Base-by-base conservation (phyloP, 2,329 filamentous ascomycete species). In the Aspergillus spinulosporus region DNA sequence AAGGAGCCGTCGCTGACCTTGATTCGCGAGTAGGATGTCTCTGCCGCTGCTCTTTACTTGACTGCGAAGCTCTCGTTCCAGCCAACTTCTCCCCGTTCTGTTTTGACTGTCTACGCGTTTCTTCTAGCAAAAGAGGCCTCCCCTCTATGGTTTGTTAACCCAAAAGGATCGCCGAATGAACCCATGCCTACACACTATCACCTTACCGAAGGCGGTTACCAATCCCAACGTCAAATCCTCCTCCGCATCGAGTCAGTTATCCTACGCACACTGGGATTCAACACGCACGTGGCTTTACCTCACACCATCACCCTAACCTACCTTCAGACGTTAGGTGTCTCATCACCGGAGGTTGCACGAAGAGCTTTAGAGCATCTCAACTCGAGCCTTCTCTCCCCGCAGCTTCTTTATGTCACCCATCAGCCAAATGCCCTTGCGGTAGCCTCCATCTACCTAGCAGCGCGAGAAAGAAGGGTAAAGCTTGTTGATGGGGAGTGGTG, bases 401-500 rank as follows among this genome's bases (percentile, higher is more conserved):
- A 97, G 74, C 79, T 95, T 69, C 78, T 97, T 11, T 97, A 95
- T 72, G 78, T 96, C 29, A 97, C 94, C 2, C 92, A 97, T 69
- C 94, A 97, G 71, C 93, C 94, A 1, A 84, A 88, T 59, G 84
- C 87, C 28, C 79, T 99, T 7, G 93, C 94, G 3, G 90, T 91
- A 2, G 90, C 92, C 1, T 90, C 92, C 1, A 88, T 97, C 32
- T 99, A 97, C 70, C 84, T 91, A n/a, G 90, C 93, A 0, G 89
- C 91, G 0, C 83, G 87, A 44, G 92, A 97, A 63, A 72, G 84
- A 1, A 86, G 83, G 0, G 84, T 89, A 9, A 92, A 90, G 71
- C 81, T 97, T 75, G 91, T 93, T 0, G 88, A 89, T 61, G 84
- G 84, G 47, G 87, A 90, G 61, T 99, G 94, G 94, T 99, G 94